Conservation (phyloP, 352 stramenopile species). For the Globisporangium nunn region DNA sequence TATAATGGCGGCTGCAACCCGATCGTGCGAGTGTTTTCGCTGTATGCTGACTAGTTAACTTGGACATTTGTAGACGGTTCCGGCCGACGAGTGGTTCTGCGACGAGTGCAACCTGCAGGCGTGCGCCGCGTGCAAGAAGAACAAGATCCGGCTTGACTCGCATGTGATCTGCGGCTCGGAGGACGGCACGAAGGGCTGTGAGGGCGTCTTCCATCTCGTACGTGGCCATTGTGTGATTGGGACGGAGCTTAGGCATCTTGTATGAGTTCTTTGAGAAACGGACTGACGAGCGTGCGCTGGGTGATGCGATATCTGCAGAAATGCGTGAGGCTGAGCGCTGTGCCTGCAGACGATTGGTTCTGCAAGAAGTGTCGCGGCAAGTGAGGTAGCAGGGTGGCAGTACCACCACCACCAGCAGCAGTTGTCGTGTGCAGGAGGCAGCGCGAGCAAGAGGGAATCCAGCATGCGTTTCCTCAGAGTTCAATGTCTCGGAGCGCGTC, state of each 20-base stretch:
- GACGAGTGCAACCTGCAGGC: slow-evolving; percentile 80
- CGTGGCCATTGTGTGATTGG: not conserved
- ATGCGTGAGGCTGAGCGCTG: slow-evolving; percentile 69
- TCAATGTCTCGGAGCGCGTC: not conserved
- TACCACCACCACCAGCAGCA: not conserved
- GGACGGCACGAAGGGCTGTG: slow-evolving; percentile 80
- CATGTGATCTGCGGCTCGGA: slow-evolving; percentile 88
- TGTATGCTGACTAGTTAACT: not conserved
- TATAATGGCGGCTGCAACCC: not conserved
- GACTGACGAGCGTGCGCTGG: not conserved
- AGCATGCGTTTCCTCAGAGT: not conserved
- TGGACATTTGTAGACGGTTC: slow-evolving; percentile 25
- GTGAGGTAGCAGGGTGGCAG: not conserved
- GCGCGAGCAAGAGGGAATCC: not conserved
- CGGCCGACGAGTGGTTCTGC: slow-evolving; percentile 84
- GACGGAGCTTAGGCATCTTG: no score
- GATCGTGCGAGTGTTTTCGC: not conserved
- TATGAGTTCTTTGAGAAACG: no score
- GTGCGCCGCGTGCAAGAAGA: slow-evolving; percentile 79
- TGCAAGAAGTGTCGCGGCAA: slow-evolving; percentile 59
- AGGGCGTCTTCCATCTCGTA: slow-evolving; percentile 86
- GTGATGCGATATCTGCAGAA: slow-evolving; percentile 42
- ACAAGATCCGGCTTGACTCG: slow-evolving; percentile 83
- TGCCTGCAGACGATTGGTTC: slow-evolving; percentile 86
- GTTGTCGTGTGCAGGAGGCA: not conserved